Evolutionary conservation across 1,139 yeast genomes (phyloP), one percentile per base, ranked within the genome.

Genomic region (Eremothecium gossypii): DNA sequence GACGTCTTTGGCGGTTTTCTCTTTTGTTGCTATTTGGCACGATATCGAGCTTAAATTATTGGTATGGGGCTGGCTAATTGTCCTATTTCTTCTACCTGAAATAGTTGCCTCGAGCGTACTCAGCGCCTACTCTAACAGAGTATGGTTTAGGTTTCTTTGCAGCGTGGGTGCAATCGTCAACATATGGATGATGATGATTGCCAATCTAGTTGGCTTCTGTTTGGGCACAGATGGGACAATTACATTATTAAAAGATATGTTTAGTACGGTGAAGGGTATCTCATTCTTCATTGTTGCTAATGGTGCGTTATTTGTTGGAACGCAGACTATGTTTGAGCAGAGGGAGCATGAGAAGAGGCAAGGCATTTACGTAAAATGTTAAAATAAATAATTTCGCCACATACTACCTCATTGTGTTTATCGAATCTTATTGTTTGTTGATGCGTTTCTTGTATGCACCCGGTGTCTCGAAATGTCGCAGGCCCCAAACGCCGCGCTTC

Each of bases 1-100:
- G 40, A 89, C 91, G 49, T 78, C 89, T 27, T 67, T 91, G 34
- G 74, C 89, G 23, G 96, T 87, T n/a, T 93, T 93, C 60, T 80
- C 95, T 30, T 93, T 93, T 65, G 98, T 93, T 30, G 98, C 98
- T 2, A 70, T 93, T 27, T 93, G 99, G 99, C 99, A 93, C 64
- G 98, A 93, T 58, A 89, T 93, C 49, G 91, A 91, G 62, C 71
- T 91, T 55, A 79, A 77, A 51, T 66, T 93, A 40, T 67, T 93
- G 41, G 67, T 89, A 48, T 93, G 99, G 99, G 97, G 98, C 5
- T 89, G 97, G 96, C 66, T 86, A 29, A 73, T 91, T 43, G 96
- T 91, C 4, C 51, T 91, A 27, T 89, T 91, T 58, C 72, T 93
- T 43, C 52, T 89, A n/a, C 98, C 98, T 0, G 98, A 93, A 59